phyloP scores from a whole-genome alignment of 805 yeast genomes.

The Ogataea dorogensis region DNA sequence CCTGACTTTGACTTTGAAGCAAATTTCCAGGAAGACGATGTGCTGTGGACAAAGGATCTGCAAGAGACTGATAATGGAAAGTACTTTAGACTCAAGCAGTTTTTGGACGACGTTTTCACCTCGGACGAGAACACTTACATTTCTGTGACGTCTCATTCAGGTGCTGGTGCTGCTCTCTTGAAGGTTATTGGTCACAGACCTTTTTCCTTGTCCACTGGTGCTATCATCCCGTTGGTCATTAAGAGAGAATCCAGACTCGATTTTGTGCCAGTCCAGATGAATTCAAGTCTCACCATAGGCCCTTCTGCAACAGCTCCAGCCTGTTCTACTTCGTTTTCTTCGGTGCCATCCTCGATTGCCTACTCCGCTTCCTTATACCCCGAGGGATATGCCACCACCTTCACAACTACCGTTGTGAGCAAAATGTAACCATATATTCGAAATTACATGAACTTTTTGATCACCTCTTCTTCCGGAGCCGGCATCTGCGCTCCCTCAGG shows the following conservation, averaged over 20 bases:
- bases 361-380: not conserved
- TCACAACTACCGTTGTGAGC: not conserved
- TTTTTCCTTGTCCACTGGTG: conserved; percentile 4
- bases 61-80: conserved; percentile 2
- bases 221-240: conserved; percentile 2
- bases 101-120: conserved; percentile 3
- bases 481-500: conserved; percentile 35
- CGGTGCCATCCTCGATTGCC: not conserved
- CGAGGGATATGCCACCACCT: conserved; percentile 1
- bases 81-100: conserved; percentile 3
- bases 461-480: not conserved
- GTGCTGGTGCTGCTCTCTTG: conserved; percentile 1
- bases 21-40: conserved; percentile 2
- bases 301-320: conserved; percentile 3
- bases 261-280: conserved; percentile 1
- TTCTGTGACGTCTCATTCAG: conserved; percentile 4
- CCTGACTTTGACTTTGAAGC: conserved; percentile 2
- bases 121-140: conserved; percentile 4
- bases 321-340: not conserved
- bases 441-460: not conserved
- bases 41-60: not conserved
- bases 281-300: conserved; percentile 1
- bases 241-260: conserved; percentile 3
- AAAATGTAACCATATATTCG: not conserved
- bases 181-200: not conserved